Percentiles rank a stretch among this genome's conserved stretches.
Evolutionary conservation across 2,329 filamentous ascomycete genomes (phyloP).

Genomic region (Penicillium italicum): DNA sequence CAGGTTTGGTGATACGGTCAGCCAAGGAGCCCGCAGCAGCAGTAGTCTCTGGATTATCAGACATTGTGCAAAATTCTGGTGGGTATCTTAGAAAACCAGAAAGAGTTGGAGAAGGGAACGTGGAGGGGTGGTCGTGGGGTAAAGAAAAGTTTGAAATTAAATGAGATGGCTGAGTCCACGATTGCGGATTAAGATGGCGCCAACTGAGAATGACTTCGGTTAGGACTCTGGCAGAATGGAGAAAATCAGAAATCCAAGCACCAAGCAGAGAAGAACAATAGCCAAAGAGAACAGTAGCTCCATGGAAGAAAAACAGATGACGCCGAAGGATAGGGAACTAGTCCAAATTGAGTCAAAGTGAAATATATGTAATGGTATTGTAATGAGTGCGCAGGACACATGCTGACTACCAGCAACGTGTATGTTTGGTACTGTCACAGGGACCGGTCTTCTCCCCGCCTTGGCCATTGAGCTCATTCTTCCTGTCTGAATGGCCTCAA

Average conservation of each 20-base stretch:
- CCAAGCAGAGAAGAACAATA: neutral
- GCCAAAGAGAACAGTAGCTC: neutral
- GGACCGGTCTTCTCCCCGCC: slow-evolving; percentile 22
- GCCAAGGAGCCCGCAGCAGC: slow-evolving; percentile 42
- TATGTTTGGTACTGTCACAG: slow-evolving; percentile 31
- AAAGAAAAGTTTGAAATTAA: slow-evolving; percentile 2
- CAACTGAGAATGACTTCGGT: neutral
- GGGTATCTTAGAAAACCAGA: neutral
- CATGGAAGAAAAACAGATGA: slow-evolving; percentile 5
- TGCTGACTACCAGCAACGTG: neutral
- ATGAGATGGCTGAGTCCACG: neutral
- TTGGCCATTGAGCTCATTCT: slow-evolving; percentile 20
- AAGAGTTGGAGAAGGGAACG: neutral
- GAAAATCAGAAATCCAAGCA: neutral
- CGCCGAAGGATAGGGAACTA: slow-evolving; percentile 5
- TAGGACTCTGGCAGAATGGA: neutral
- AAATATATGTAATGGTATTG: slow-evolving; percentile 3
- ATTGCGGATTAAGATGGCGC: neutral
- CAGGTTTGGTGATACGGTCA: slow-evolving; percentile 48
- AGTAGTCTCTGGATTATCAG: slow-evolving; percentile 31
- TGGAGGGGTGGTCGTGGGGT: slow-evolving; percentile 8
- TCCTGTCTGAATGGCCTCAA: slow-evolving; percentile 17
- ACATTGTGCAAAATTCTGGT: slow-evolving; percentile 29
- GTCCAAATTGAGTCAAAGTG: slow-evolving; percentile 3
- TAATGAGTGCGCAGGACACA: neutral